Evolutionary conservation across 257 asterid species (phyloP), one percentile per base, ranked within the genome.

Genomic region (Solanum paucissectum): DNA sequence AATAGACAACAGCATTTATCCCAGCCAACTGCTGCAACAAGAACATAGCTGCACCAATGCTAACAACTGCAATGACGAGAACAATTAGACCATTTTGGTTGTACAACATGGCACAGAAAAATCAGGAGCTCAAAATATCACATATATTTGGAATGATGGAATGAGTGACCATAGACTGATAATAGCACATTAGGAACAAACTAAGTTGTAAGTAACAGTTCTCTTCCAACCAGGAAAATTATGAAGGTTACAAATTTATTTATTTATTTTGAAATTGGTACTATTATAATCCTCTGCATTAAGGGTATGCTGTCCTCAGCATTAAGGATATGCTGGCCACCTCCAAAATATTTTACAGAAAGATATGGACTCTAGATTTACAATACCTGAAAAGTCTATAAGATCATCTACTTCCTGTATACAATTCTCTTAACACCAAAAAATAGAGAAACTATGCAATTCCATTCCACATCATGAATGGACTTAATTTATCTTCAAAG

Each of bases 21-120:
- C 99, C 99, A 69, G 98, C 97, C 58, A 97, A 94, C 92, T 97
- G 99, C 94, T 95, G 99, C 87, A 97, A 89, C 89, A 94, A 89
- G 93, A 95, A 97, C 89, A 97, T 92, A 87, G 96, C 94, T 71
- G 96, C 98, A 87, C 99, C 99, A 62, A 95, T 96, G 93, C 98
- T 93, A 84, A 97, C 98, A 91, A 94, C 99, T 97, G 98, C 93
- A 93, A 72, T 81, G 87, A 85, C 32, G 79, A 86, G 20, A 40
- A 85, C 12, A 82, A 20, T 87, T 77, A 23, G 66, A 87, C 37
- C 64, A 44, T 14, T 79, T 44, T 44, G 38, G 18, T 46, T 14
- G 42, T 46, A 46, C 18, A 81, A 46, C 20, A 46, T 27, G 60
- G 66, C 27, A 81, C 85, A 81, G 27, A 81, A 42, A 81, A 27